Conservation (phyloP, 805 yeast species). For the Wickerhamomyces silvicola region DNA sequence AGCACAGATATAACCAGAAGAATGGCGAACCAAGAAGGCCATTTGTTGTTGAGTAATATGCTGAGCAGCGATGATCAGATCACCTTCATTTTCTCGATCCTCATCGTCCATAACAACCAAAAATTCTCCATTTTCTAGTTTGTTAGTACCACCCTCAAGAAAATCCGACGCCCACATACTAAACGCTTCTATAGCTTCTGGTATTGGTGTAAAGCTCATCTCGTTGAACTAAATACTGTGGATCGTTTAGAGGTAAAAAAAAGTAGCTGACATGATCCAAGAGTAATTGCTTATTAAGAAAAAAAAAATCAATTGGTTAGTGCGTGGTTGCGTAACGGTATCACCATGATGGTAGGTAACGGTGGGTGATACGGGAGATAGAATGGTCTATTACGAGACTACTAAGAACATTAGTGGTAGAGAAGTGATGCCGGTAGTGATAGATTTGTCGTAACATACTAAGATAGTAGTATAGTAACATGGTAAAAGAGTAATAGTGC, state of each 20-base stretch:
- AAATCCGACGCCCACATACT: slow-evolving; percentile 28
- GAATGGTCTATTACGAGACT: too few species aligned
- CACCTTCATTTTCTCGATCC: slow-evolving; percentile 95
- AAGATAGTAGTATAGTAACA: too few species aligned
- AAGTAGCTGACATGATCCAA: slow-evolving; percentile 1
- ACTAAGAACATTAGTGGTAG: too few species aligned
- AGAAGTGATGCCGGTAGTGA: too few species aligned
- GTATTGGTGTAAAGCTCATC: slow-evolving; percentile 44
- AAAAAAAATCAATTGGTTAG: too few species aligned
- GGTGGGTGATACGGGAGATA: too few species aligned
- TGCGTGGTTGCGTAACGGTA: too few species aligned
- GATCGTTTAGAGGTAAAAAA: too few species aligned
- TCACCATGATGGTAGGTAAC: too few species aligned
- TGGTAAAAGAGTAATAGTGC: too few species aligned
- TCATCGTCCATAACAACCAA: slow-evolving; percentile 97
- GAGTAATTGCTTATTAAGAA: neutral
- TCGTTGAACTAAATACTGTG: too few species aligned
- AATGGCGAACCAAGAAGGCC: slow-evolving; percentile 88
- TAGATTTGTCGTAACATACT: too few species aligned
- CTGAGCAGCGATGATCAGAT: slow-evolving; percentile 88
- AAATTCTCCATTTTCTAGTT: slow-evolving; percentile 41
- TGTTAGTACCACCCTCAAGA: neutral
- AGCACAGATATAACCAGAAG: slow-evolving; percentile 90
- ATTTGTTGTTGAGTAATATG: slow-evolving; percentile 71
- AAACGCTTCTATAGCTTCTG: slow-evolving; percentile 68